These are phyloP conservation scores for Erodium maritimum DNA, from an alignment of 345 rosid genomes.

Conservation along the genomic window DNA sequence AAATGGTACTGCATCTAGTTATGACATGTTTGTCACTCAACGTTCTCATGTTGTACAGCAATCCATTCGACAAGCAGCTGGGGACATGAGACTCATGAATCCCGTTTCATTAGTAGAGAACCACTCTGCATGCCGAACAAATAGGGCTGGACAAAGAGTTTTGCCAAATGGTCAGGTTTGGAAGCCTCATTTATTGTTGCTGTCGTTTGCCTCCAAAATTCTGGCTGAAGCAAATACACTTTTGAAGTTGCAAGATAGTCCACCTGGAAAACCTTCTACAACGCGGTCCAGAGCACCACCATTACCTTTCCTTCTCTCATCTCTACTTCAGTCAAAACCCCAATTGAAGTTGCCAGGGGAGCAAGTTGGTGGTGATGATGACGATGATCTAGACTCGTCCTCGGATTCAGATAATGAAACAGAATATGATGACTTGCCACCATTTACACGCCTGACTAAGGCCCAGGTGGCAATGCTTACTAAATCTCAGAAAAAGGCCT, in stretches of 20 bases:
- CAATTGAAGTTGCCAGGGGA: conserved; percentile 87
- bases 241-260: conserved; percentile 76
- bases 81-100: conserved; percentile 98
- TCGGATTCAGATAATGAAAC: conserved; percentile 82
- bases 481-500: conserved; percentile 74
- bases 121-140: conserved; percentile 94
- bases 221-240: conserved; percentile 88
- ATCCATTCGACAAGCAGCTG: conserved; percentile 97
- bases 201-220: conserved; percentile 98
- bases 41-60: conserved; percentile 92
- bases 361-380: conserved; percentile 80
- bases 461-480: conserved; percentile 62
- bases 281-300: conserved; percentile 72
- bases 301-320: conserved; percentile 76
- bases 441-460: conserved; percentile 66
- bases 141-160: conserved; percentile 95
- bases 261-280: conserved; percentile 63
- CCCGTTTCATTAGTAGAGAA: conserved; percentile 96
- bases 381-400: conserved; percentile 50
- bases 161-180: conserved; percentile 99
- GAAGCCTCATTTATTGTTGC: conserved; percentile 93
- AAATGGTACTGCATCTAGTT: conserved; percentile 82
- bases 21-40: conserved; percentile 97
- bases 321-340: conserved; percentile 88
- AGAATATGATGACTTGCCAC: conserved; percentile 76